Evolutionary conservation across 2,329 filamentous ascomycete species (phyloP), one percentile per base, ranked within the genome.

Genomic region (Sporothrix luriei): DNA sequence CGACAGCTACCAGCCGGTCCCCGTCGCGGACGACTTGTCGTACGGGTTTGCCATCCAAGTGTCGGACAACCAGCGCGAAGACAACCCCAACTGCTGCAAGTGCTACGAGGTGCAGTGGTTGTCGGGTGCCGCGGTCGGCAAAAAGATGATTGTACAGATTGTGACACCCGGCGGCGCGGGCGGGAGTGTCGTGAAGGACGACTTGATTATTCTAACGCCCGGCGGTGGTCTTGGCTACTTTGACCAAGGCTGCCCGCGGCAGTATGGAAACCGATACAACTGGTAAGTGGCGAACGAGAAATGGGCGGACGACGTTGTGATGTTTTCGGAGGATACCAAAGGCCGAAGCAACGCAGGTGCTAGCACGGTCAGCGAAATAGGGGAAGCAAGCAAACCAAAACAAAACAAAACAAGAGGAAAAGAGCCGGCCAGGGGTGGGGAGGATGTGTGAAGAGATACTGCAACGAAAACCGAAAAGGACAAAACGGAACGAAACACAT

Each of bases 1-100:
- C 24, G 49, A 52, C 49, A 26, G n/a, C 21, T 52, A 52, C 49
- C 49, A 52, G 49, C 49, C 49, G 21, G 49, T 52, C n/a, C 49
- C 74, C 4, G 68, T 74, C 2, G 21, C 69, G 13, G 68, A 74
- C n/a, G 71, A 75, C 52, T 69, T 75, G 4, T 71, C 71, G 19
- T 74, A 74, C 66, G 74, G 72, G 40, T 74, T 73, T 62, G 73
- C 72, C 26, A 73, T 75, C 70, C 71, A 72, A 48, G 69, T 73
- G 13, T 71, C 71, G 19, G 71, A 71, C 48, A 70, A 67, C 64
- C 69, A 72, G 57, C 55, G 67, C n/a, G 64, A 69, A 26, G 72
- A 72, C 70, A 72, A 74, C 49, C 54, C 73, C 46, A 73, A 71
- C 66, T 75, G 74, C 73, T 75, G 74, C 71, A 73, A 74, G 64